phyloP scores from a whole-genome alignment of 805 yeast species.

The Geotrichum ghanense region DNA sequence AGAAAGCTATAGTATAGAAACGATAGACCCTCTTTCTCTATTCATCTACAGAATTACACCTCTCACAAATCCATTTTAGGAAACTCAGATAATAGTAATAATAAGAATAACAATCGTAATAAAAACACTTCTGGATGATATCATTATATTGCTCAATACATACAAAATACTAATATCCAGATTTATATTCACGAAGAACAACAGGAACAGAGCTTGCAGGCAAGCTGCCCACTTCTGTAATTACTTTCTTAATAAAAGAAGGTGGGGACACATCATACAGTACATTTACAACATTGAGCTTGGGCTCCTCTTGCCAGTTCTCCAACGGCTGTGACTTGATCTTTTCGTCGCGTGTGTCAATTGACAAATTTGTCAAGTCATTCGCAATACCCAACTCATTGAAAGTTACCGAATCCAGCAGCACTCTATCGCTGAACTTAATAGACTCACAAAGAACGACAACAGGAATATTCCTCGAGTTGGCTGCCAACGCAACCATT shows the following conservation, averaged over 20 bases:
- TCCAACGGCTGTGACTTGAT: constrained; percentile 12
- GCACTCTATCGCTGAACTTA: constrained; percentile 91
- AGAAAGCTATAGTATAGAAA: too few species aligned
- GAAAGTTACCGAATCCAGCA: constrained; percentile 87
- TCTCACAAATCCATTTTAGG: too few species aligned
- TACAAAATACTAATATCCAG: constrained; percentile 6
- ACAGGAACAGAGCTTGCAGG: constrained; percentile 99
- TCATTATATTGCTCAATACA: too few species aligned
- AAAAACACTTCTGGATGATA: too few species aligned
- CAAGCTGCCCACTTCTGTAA: constrained; percentile 90
- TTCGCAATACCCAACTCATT: constrained; percentile 53
- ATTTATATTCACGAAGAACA: constrained; percentile 81
- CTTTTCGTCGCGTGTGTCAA: constrained; percentile 15
- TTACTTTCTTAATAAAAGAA: constrained; percentile 82
- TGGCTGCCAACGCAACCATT: constrained; percentile 81
- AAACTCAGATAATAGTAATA: too few species aligned
- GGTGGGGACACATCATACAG: constrained; percentile 94
- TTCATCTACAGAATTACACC: too few species aligned
- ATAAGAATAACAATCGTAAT: too few species aligned
- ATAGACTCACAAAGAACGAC: constrained; percentile 91
- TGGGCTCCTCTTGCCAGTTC: constrained; percentile 21
- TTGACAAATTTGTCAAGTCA: constrained; percentile 22
- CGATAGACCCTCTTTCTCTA: too few species aligned
- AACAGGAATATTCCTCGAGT: constrained; percentile 82
- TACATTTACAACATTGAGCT: constrained; percentile 65